Conservation (phyloP, 2,329 filamentous ascomycete species). For the Apiospora pterosperma region DNA sequence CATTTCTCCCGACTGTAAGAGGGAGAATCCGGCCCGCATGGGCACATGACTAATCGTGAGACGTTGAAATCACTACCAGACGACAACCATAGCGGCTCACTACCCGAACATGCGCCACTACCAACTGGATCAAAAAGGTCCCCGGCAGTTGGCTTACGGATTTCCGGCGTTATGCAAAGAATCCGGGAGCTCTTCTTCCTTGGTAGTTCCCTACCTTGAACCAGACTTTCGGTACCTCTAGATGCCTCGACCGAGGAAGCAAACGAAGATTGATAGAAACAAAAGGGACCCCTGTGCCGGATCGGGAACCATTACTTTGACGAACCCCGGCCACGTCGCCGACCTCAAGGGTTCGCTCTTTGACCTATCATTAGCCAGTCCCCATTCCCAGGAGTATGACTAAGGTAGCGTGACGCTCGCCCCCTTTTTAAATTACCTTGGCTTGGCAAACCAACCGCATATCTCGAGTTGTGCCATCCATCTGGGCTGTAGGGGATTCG, state of each 20-base stretch:
- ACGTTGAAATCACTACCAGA: background rate
- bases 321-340: background rate
- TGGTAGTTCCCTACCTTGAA: background rate
- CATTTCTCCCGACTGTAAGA: background rate
- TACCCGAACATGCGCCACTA: background rate
- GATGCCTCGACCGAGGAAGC: too few relatives aligned
- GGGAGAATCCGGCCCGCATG: background rate
- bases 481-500: too few relatives aligned
- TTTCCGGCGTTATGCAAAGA: background rate
- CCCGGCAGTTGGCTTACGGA: background rate
- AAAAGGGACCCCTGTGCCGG: too few relatives aligned
- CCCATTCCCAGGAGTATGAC: too few relatives aligned
- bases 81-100: background rate
- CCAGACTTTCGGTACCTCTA: too few relatives aligned
- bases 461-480: too few relatives aligned
- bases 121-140: background rate
- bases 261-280: too few relatives aligned
- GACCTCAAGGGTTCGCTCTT: too few relatives aligned
- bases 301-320: background rate
- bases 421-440: too few relatives aligned
- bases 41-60: background rate
- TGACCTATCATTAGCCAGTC: too few relatives aligned
- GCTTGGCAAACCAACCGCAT: too few relatives aligned
- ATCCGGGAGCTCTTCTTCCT: background rate
- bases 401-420: too few relatives aligned